These are phyloP conservation scores for Cordia subcordata DNA, from an alignment of 257 asterid species.

Conservation along the genomic window DNA sequence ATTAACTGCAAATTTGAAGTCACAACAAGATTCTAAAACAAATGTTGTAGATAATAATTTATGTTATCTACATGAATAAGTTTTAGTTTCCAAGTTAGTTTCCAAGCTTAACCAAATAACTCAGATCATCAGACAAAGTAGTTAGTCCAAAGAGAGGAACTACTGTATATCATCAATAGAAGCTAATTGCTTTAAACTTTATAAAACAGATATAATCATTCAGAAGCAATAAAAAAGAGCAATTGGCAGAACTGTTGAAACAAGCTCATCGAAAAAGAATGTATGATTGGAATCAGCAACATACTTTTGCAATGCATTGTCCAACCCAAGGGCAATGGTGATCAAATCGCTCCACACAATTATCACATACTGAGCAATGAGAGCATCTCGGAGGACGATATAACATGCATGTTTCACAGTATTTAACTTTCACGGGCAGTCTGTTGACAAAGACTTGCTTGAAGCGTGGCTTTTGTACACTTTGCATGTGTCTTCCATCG, in stretches of 20 bases:
- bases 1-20: no score
- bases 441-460: conserved; percentile 63
- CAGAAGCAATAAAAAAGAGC: no score
- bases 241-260: background rate
- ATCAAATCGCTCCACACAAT: conserved; percentile 81
- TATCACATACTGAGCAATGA: conserved; percentile 74
- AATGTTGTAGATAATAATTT: no score
- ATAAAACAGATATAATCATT: no score
- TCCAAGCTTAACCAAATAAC: no score
- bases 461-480: conserved; percentile 42
- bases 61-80: no score
- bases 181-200: no score
- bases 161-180: no score
- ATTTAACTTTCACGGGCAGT: conserved; percentile 53
- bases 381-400: conserved; percentile 87
- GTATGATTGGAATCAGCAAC: conserved; percentile 5
- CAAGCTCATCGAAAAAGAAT: background rate
- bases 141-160: no score
- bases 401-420: conserved; percentile 72
- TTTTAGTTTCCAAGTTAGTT: no score
- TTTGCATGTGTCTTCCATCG: conserved; percentile 18
- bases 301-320: conserved; percentile 79
- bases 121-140: no score
- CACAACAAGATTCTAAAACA: no score
- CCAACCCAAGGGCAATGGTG: conserved; percentile 95